Base-by-base conservation (phyloP, 768 basidiomycete species). In the Suillus fuscotomentosus region DNA sequence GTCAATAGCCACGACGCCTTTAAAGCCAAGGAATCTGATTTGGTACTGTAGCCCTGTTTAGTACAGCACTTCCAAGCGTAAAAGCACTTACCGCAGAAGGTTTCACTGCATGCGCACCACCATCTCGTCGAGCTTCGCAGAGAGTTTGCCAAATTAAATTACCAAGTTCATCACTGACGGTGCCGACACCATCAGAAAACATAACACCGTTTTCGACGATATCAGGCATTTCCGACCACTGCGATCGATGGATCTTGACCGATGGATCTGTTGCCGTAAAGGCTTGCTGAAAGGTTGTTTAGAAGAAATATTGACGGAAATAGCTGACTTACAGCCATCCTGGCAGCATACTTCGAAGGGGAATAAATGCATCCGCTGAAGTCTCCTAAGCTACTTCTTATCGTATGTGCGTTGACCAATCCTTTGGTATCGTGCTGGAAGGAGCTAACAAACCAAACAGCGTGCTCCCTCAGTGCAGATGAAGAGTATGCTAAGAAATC, bases 401-500 rank as follows among this genome's bases (percentile, higher is more conserved):
- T 92, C 13, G 65, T 75, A 47, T 83, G 78, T 1, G 90, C 84
- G 11, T 82, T 82, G 34, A 94, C 79, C 43, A 59, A 60, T 0
- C 82, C 83, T 39, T 77, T 78, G 10, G 72, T 71, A 5, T 77
- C 73, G 65, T 85, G 79, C 14, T 76, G 17, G 75, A 94, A 94
- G 0, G 88, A 85, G 53, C 78, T 80, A 70, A 94, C 77, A 67
- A 90, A 94, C 92, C 93, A 95, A 7, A 94, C 92, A 0, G 90
- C 84, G 70, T 95, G 93, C 64, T 90, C 85, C 31, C 88, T 85
- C 20, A 95, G 76, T 5, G 93, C 86, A 2, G 93, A 94, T 51
- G 78, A 83, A 0, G 93, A 95, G 70, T 94, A 95, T 0, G 88
- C 94, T 38, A 95, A 78, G 71, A 95, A 94, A 65, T 94, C 85